These are phyloP conservation scores for Metschnikowia santaceciliae DNA, from an alignment of 805 yeast species.

Conservation along the genomic window DNA sequence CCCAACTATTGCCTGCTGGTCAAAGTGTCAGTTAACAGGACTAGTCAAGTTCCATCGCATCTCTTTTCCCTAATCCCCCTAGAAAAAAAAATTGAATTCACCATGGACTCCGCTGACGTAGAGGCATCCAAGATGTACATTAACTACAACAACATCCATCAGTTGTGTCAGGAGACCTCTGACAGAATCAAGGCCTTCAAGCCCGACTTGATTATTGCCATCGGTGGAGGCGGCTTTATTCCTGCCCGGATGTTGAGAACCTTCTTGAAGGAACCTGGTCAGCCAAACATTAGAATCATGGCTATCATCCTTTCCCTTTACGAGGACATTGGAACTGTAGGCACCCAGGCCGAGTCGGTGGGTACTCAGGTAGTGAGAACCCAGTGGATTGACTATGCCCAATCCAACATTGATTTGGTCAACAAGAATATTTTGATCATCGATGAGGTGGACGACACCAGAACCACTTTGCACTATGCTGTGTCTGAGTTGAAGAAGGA, in stretches of 20 bases:
- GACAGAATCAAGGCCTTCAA: conserved; percentile 41
- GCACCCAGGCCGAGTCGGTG: conserved; percentile 23
- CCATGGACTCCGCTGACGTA: conserved; percentile 19
- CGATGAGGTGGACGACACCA: conserved; percentile 89
- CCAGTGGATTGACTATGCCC: conserved; percentile 85
- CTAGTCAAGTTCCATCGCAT: neutral
- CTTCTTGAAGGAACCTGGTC: conserved; percentile 81
- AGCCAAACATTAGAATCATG: conserved; percentile 88
- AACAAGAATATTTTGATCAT: conserved; percentile 81
- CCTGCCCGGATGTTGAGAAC: conserved; percentile 96
- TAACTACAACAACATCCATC: conserved; percentile 78
- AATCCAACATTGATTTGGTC: conserved; percentile 51
- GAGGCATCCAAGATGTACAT: conserved; percentile 42
- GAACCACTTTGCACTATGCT: conserved; percentile 86
- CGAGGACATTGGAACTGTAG: conserved; percentile 69
- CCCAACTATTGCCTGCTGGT: neutral
- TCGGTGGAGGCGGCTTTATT: conserved; percentile 97
- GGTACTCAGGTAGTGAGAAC: conserved; percentile 65
- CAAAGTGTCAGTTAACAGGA: neutral
- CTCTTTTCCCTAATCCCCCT: neutral
- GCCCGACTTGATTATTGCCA: conserved; percentile 67
- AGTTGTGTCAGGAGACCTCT: conserved; percentile 71
- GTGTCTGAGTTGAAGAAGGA: conserved; percentile 67
- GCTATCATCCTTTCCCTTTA: conserved; percentile 91
- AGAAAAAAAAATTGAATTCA: neutral